These are phyloP conservation scores for Cryptococcus hybrid DNA, from an alignment of 1,284 basidiomycete genomes.

Conservation along the genomic window DNA sequence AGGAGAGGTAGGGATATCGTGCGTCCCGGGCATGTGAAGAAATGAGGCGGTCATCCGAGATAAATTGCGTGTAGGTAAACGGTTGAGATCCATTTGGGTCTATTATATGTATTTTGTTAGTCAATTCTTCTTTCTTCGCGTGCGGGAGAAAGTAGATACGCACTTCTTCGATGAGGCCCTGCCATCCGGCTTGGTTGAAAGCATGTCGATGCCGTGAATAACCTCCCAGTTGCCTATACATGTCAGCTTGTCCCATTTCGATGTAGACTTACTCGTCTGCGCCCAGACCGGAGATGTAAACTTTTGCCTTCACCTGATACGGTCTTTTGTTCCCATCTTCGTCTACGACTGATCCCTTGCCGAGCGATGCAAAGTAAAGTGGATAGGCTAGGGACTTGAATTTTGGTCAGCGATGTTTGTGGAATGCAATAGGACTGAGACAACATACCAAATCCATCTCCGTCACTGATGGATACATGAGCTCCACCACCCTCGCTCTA, in stretches of 20 bases:
- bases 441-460: constrained; percentile 85
- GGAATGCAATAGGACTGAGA: constrained; percentile 49
- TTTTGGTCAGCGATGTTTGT: constrained; percentile 59
- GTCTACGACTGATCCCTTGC: constrained; percentile 60
- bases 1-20: constrained; percentile 87
- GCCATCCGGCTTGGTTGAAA: constrained; percentile 66
- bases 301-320: constrained; percentile 73
- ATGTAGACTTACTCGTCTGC: constrained; percentile 69
- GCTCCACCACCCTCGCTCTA: constrained; percentile 60
- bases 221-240: constrained; percentile 70
- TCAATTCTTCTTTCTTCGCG: not conserved
- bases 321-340: constrained; percentile 58
- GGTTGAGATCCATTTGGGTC: constrained; percentile 86
- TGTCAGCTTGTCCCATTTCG: not conserved
- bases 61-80: constrained; percentile 84
- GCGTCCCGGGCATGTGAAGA: constrained; percentile 86
- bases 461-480: constrained; percentile 78
- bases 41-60: constrained; percentile 92
- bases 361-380: constrained; percentile 87
- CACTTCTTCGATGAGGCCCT: constrained; percentile 76
- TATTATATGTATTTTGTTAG: not conserved
- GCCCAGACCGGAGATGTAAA: constrained; percentile 87
- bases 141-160: constrained; percentile 8
- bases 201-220: constrained; percentile 86
- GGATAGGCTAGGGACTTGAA: constrained; percentile 82